A percentile compares a stretch with the other conserved stretches of the same genome.
Conservation (phyloP, 192 early-diverging fungal genomes). For the Backusella morwellensis region DNA sequence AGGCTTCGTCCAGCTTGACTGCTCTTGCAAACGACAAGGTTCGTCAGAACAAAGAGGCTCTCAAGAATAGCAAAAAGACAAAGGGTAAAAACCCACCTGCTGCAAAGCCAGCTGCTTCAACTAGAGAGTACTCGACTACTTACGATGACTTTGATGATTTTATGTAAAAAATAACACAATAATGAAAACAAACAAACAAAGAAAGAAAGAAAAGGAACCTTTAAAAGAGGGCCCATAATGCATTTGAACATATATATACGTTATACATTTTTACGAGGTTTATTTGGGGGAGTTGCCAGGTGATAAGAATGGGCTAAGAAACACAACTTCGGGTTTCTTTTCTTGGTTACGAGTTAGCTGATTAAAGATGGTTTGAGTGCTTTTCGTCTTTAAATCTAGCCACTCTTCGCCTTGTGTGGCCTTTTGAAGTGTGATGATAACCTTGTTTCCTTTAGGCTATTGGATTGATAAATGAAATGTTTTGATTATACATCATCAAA, state of each 20-base stretch:
- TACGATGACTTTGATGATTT: conserved; percentile 40
- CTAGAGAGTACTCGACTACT: conserved; percentile 15
- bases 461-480: neutral
- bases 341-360: conserved; percentile 20
- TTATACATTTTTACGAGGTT: neutral
- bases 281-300: neutral
- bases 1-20: conserved; percentile 59
- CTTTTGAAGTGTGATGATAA: conserved; percentile 22
- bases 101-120: conserved; percentile 17
- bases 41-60: conserved; percentile 53
- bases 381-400: conserved; percentile 13
- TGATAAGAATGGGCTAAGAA: neutral
- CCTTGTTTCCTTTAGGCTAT: conserved; percentile 17
- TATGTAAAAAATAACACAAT: conserved; percentile 19
- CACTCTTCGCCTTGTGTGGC: conserved; percentile 21
- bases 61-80: conserved; percentile 71
- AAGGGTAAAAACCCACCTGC: conserved; percentile 22
- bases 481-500: too few relatives aligned
- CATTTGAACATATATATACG: neutral
- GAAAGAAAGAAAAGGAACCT: neutral
- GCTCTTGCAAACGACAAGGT: conserved; percentile 75
- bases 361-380: conserved; percentile 14
- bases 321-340: neutral
- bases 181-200: neutral
- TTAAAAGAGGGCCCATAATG: neutral